Evolutionary conservation across 352 stramenopile species (phyloP).

Genomic region (Phytophthora hybrid): DNA sequence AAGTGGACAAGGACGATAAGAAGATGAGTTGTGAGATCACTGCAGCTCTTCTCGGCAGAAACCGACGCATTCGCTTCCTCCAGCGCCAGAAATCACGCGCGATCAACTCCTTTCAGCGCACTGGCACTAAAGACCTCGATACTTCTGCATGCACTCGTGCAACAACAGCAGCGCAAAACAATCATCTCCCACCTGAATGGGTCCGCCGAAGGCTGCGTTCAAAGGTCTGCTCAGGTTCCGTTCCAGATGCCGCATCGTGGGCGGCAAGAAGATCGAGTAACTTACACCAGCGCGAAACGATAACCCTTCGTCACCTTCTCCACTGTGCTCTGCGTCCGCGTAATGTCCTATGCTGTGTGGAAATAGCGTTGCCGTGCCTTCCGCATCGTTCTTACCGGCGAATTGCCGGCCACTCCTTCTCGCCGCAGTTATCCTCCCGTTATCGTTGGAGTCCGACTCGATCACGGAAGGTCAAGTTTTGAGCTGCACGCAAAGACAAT

Average conservation of each 20-base stretch:
- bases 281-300: slow-evolving; percentile 16
- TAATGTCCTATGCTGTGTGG: slow-evolving; percentile 23
- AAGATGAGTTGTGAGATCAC: no score
- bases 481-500: no score
- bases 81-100: slow-evolving; percentile 12
- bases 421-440: no score
- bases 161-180: slow-evolving; percentile 17
- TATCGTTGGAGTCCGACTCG: no score
- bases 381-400: neutral
- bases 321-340: slow-evolving; percentile 22
- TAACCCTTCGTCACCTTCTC: slow-evolving; percentile 21
- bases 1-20: no score
- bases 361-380: neutral
- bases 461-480: no score
- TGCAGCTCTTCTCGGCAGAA: slow-evolving; percentile 7
- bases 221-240: neutral
- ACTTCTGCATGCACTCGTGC: slow-evolving; percentile 24
- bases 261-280: slow-evolving; percentile 26
- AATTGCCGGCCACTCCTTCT: no score
- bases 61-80: slow-evolving; percentile 2
- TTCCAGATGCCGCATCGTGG: slow-evolving; percentile 17
- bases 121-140: neutral
- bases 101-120: slow-evolving; percentile 24
- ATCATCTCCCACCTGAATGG: slow-evolving; percentile 49
- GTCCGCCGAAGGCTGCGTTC: neutral